Conservation (phyloP, 31 red algal genomes). For the Asparagopsis taxiformis region DNA sequence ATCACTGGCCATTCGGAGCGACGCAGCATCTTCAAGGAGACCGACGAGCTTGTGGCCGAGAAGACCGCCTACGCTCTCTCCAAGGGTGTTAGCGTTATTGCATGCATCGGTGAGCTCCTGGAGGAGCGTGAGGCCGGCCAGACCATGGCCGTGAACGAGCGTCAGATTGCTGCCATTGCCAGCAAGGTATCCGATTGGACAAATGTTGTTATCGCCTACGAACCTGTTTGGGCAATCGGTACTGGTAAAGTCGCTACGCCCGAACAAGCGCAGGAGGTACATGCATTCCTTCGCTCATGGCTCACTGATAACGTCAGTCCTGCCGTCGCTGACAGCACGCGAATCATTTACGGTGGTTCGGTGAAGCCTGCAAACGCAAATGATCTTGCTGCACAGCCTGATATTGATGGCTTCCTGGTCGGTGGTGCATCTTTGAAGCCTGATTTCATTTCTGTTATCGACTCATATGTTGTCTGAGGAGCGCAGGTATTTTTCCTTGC, state of each 20-base stretch:
- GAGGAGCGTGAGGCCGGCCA: conserved; percentile 92
- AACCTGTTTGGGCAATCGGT: conserved; percentile 99
- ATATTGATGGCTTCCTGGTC: conserved; percentile 98
- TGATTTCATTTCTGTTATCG: conserved; percentile 82
- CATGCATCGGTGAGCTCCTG: conserved; percentile 91
- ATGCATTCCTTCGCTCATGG: conserved; percentile 77
- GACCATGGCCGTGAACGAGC: conserved; percentile 84
- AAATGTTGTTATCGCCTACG: conserved; percentile 97
- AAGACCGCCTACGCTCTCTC: conserved; percentile 91
- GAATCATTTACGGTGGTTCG: conserved; percentile 97
- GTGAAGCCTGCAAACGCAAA: conserved; percentile 93
- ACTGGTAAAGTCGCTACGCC: conserved; percentile 96
- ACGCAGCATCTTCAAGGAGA: conserved; percentile 77
- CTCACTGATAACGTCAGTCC: conserved; percentile 63
- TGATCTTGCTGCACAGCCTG: conserved; percentile 78
- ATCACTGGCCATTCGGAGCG: conserved; percentile 95
- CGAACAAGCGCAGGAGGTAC: conserved; percentile 96
- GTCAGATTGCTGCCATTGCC: conserved; percentile 84
- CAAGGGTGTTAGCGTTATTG: conserved; percentile 86
- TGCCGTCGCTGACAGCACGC: conserved; percentile 55
- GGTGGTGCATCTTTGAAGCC: conserved; percentile 97
- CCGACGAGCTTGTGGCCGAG: conserved; percentile 75
- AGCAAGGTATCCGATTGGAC: conserved; percentile 78
- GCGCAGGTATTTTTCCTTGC: too few species aligned
- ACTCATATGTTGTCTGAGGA: conserved; percentile 61